Evolutionary conservation across 108 stramenopile species (phyloP).

Genomic region (Cyclotella cryptica): DNA sequence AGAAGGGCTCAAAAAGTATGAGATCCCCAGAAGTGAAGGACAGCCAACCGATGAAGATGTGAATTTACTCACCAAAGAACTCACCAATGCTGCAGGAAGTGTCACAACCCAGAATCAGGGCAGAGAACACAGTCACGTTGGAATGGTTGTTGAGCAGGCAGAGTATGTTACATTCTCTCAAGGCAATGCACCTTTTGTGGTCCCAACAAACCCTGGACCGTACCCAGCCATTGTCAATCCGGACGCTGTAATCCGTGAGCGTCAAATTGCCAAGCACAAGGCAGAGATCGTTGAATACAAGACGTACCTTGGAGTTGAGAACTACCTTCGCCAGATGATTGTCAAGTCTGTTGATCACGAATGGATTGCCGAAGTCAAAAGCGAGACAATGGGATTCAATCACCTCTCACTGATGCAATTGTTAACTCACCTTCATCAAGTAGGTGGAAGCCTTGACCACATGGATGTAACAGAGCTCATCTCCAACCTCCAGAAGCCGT

Average conservation of each 20-base stretch:
- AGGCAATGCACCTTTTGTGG: neutral
- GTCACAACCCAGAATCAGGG: conserved; percentile 23
- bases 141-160: conserved; percentile 24
- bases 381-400: conserved; percentile 27
- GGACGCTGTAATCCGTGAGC: conserved; percentile 7
- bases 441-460: neutral
- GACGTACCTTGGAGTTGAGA: conserved; percentile 5
- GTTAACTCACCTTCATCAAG: neutral
- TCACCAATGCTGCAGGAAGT: conserved; percentile 14
- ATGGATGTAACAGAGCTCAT: conserved; percentile 15
- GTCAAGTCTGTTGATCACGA: conserved; percentile 25
- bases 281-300: conserved; percentile 20
- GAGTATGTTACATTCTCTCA: conserved; percentile 12
- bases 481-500: conserved; percentile 2
- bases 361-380: conserved; percentile 22
- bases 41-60: conserved; percentile 33
- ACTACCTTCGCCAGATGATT: conserved; percentile 14
- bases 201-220: conserved; percentile 17
- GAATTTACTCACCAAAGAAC: conserved; percentile 20
- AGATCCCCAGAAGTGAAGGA: conserved; percentile 25
- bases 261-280: conserved; percentile 28
- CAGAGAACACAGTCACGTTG: conserved; percentile 27
- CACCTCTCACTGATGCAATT: conserved; percentile 4
- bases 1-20: neutral
- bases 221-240: conserved; percentile 15